Conservation (phyloP, 352 stramenopile genomes). For the Globisporangium cederbergense region DNA sequence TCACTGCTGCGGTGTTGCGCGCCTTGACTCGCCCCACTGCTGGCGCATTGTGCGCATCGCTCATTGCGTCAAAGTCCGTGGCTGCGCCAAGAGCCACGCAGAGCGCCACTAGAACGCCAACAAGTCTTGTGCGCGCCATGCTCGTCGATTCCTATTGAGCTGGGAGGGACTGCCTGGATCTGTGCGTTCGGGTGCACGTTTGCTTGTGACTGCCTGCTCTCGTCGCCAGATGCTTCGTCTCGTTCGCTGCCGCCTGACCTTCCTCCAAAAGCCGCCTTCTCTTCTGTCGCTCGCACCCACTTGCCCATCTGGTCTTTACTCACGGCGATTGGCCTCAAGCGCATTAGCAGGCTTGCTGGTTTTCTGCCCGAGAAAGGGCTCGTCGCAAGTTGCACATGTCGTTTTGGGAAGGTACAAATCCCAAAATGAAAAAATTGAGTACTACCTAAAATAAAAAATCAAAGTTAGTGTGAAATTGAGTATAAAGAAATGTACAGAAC, state of each 20-base stretch:
- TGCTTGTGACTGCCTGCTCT: not conserved
- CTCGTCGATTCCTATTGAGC: not conserved
- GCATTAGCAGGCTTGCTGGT: not conserved
- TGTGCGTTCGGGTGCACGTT: not conserved
- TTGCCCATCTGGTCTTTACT: not conserved
- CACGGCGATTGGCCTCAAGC: not conserved
- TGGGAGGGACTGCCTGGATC: not conserved
- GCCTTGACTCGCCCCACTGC: not conserved
- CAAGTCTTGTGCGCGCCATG: not conserved
- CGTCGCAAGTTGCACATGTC: not conserved
- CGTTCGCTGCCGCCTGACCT: too few species aligned
- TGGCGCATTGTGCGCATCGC: not conserved
- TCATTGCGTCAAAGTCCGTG: constrained; percentile 6
- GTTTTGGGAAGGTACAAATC: not conserved
- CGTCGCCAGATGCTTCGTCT: not conserved
- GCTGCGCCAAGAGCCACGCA: not conserved
- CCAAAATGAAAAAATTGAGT: not conserved
- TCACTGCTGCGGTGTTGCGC: not conserved
- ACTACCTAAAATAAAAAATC: not conserved
- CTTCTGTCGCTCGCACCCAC: not conserved
- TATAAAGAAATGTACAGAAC: too few species aligned
- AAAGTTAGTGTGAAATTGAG: not conserved
- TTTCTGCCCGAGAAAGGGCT: not conserved
- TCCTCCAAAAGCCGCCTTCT: not conserved
- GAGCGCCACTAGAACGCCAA: constrained; percentile 8